Evolutionary conservation across 345 rosid species (phyloP).

Genomic region (Dimocarpus longan): DNA sequence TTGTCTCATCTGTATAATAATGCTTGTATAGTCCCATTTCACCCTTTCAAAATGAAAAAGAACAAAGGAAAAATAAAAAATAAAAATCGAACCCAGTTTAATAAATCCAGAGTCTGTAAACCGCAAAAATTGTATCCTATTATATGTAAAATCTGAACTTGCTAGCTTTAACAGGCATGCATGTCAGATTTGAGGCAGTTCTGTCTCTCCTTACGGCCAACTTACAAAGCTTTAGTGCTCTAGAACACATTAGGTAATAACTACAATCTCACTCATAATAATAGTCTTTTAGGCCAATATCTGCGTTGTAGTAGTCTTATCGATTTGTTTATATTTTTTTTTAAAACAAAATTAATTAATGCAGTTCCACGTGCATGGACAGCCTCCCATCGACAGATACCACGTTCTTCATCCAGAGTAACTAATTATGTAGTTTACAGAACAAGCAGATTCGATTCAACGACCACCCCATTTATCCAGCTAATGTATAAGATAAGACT

Average conservation of each 20-base stretch:
- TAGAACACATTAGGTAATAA: background rate
- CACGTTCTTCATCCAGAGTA: background rate
- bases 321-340: background rate
- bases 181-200: background rate
- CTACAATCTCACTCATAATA: background rate
- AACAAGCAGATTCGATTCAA: background rate
- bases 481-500: background rate
- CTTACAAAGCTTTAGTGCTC: too few relatives aligned
- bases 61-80: background rate
- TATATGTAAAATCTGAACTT: background rate
- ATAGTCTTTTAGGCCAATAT: background rate
- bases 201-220: background rate
- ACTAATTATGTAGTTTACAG: background rate
- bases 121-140: background rate
- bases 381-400: background rate
- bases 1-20: background rate
- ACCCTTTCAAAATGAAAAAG: background rate
- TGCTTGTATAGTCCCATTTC: background rate
- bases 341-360: background rate
- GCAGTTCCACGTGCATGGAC: background rate
- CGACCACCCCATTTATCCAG: constrained; percentile 10
- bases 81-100: background rate
- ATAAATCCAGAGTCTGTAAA: background rate
- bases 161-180: background rate
- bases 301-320: background rate